Evolutionary conservation across 75 land plant species (phyloP).

Genomic region (Sequoia sempervirens): DNA sequence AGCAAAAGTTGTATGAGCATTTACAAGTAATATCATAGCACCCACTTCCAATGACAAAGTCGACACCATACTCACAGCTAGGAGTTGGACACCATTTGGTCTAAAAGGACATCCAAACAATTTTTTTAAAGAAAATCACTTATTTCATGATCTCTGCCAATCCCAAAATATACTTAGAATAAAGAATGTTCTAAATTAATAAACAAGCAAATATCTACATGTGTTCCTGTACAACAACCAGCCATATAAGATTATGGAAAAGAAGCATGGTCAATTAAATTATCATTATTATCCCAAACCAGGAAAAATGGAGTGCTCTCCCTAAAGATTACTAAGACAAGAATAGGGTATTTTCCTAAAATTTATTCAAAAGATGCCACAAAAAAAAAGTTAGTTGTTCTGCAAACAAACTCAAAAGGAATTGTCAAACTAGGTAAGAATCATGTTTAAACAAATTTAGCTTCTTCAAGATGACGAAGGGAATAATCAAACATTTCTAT

Average conservation of each 20-base stretch:
- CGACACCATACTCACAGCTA: conserved; percentile 89
- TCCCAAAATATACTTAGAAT: background rate
- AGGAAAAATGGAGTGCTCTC: too few relatives aligned
- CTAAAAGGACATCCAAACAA: conserved; percentile 20
- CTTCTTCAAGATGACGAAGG: background rate
- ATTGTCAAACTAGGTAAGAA: background rate
- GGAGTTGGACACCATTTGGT: conserved; percentile 99
- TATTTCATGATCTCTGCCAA: background rate
- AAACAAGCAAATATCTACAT: background rate
- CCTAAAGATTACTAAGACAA: background rate
- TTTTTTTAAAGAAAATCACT: background rate
- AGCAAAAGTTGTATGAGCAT: conserved; percentile 78
- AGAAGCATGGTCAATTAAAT: background rate
- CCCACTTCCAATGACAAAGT: conserved; percentile 61
- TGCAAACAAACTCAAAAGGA: background rate
- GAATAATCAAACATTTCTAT: conserved; percentile 36
- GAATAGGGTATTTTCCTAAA: background rate
- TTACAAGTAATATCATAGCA: conserved; percentile 73
- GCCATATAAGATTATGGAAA: too few relatives aligned
- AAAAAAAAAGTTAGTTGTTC: background rate
- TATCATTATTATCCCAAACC: background rate
- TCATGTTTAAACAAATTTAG: background rate
- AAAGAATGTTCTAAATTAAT: background rate
- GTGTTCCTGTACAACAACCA: background rate
- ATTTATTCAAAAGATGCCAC: background rate